Conservation (phyloP, 2,329 filamentous ascomycete species). For the Aspergillus fumigatiaffinis region DNA sequence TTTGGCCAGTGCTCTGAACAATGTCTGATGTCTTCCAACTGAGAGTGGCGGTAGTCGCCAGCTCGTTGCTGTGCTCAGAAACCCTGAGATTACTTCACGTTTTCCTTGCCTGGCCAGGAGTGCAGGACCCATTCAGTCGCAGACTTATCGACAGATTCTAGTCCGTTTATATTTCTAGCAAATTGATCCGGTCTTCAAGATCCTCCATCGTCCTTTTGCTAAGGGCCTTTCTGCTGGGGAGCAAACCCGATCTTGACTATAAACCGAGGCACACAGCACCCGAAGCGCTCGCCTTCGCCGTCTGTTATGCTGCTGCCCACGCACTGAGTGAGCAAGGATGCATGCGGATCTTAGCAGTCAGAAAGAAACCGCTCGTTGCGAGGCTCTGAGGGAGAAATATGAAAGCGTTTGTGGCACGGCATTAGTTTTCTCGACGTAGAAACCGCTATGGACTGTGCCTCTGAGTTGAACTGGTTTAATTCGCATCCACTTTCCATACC, state of each 20-base stretch:
- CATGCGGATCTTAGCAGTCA: constrained; percentile 15
- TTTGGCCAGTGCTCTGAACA: too few species aligned
- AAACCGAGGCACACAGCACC: too few species aligned
- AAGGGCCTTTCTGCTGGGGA: too few species aligned
- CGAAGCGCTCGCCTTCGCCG: too few species aligned
- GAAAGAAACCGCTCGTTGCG: constrained; percentile 16
- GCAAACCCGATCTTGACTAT: too few species aligned
- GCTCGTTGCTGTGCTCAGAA: constrained; percentile 3
- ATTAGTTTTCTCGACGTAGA: constrained; percentile 29
- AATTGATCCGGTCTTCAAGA: too few species aligned
- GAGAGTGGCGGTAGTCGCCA: neutral
- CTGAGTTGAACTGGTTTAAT: constrained; percentile 30
- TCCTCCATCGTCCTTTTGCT: too few species aligned
- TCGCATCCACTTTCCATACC: constrained; percentile 22
- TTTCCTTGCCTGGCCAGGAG: constrained; percentile 8
- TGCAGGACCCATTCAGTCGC: too few species aligned
- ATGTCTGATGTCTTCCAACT: neutral
- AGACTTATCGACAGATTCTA: too few species aligned
- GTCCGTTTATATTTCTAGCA: too few species aligned
- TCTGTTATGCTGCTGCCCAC: too few species aligned
- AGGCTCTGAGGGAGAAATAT: constrained; percentile 26
- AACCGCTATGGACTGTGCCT: constrained; percentile 27
- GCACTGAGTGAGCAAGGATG: too few species aligned
- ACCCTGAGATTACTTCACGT: constrained; percentile 9
- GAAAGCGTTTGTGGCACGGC: constrained; percentile 26